phyloP scores from a whole-genome alignment of 2,329 filamentous ascomycete species.

The Colletotrichum cordylinicola region DNA sequence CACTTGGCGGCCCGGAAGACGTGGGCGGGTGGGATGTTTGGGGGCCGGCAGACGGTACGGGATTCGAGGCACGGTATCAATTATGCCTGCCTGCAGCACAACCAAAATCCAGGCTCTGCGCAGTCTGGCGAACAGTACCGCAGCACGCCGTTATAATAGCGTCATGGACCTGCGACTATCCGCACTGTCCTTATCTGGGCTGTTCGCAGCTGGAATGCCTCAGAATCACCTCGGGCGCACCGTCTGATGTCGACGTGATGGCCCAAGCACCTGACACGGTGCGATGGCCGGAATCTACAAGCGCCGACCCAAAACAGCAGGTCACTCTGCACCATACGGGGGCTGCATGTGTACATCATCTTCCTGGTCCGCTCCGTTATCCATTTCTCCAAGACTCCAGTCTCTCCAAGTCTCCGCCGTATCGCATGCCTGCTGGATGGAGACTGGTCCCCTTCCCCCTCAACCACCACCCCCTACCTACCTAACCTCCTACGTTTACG shows the following conservation, averaged over 20 bases:
- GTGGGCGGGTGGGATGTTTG: constrained; percentile 12
- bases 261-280: constrained; percentile 16
- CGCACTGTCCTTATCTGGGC: constrained; percentile 14
- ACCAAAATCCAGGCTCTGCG: neutral
- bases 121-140: neutral
- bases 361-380: neutral
- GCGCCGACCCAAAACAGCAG: neutral
- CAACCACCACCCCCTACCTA: neutral
- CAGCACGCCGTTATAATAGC: constrained; percentile 1
- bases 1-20: constrained; percentile 2
- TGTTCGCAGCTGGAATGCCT: neutral
- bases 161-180: constrained; percentile 1
- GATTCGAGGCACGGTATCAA: neutral
- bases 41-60: neutral
- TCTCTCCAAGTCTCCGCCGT: neutral
- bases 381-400: neutral
- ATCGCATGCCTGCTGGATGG: constrained; percentile 6
- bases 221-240: neutral
- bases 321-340: neutral
- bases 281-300: constrained; percentile 2
- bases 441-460: neutral
- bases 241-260: neutral
- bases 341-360: constrained; percentile 12
- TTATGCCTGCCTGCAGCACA: neutral
- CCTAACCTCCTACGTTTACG: neutral